Evolutionary conservation across 129 eudicot genomes (phyloP), one percentile per base, ranked within the genome.

Genomic region (Sambucus nigra): DNA sequence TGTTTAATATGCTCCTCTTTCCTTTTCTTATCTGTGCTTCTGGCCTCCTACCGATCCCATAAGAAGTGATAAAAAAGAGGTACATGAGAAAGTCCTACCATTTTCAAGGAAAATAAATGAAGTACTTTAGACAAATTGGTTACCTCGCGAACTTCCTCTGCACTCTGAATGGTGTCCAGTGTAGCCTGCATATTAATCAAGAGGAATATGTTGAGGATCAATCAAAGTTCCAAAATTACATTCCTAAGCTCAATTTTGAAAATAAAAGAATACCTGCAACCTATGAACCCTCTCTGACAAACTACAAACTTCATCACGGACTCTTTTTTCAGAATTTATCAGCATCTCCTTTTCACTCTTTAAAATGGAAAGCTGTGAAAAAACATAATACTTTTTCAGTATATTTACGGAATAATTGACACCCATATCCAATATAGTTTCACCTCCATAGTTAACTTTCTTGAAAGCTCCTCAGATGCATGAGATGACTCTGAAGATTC

Each of bases 361-460:
- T 61, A 85, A 42, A 67, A 91, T 71, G 25, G 98, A 79, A 8
- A 81, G 86, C 83, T 77, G 28, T 0, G 6, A 21, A 27, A 22
- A 16, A 39, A 51, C 27, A 39, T 12, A 46, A 51, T 5, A 33
- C 13, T 2, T 19, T 31, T 20, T 49, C 15, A 32, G 47, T 33
- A 15, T 13, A 18, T 20, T 9, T 10, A 14, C 15, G 54, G 40
- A 44, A 22, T 7, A 48, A 7, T 5, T 12, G 1, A 44, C 5
- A 18, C 8, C 13, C 25, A 42, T 2, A 12, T 59, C n/a, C 20
- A 14, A 6, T 11, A 41, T 11, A 18, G 10, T 38, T 3, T 25
- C 50, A 78, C 83, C 87, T 91, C 98, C 94, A 85, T 82, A 49
- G 85, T 81, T 57, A 85, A 39, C 71, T 82, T 91, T 45, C 86